phyloP scores from a whole-genome alignment of 139 green algal species.

The Zygnema circumcarinatum region DNA sequence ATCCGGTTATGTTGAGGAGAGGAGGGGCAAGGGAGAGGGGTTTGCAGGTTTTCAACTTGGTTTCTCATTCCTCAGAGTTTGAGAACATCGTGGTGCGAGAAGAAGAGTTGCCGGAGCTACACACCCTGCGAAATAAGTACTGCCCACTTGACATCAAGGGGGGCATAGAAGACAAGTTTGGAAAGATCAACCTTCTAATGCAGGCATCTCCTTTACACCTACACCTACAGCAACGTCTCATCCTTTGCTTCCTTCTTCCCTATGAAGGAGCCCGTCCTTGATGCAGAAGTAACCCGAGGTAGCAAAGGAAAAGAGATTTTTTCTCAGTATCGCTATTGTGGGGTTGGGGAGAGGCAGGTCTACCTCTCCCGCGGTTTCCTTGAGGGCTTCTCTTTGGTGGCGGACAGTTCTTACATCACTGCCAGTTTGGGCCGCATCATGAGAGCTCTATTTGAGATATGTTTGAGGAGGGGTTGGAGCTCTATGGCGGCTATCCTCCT shows the following conservation, averaged over 20 bases:
- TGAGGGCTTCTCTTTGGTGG: conserved; percentile 88
- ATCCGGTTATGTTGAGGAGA: no score
- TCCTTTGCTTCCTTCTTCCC: no score
- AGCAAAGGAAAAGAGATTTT: no score
- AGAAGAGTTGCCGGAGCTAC: conserved; percentile 94
- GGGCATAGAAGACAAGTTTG: conserved; percentile 82
- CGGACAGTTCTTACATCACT: conserved; percentile 92
- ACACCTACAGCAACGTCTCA: no score
- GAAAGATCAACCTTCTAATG: conserved; percentile 81
- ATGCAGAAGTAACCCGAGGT: no score
- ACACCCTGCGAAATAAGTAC: conserved; percentile 68
- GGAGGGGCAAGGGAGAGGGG: background rate
- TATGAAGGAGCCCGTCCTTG: no score
- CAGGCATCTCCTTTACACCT: conserved; percentile 29
- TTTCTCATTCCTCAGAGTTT: conserved; percentile 91
- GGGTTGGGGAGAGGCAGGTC: no score
- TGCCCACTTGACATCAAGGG: conserved; percentile 77
- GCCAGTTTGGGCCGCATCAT: conserved; percentile 87
- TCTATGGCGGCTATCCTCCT: conserved; percentile 63
- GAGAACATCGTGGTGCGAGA: conserved; percentile 91
- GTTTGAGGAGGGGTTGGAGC: conserved; percentile 77
- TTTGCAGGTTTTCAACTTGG: conserved; percentile 73
- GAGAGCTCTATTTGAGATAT: conserved; percentile 94
- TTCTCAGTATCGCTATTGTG: no score
- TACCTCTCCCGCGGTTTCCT: conserved; percentile 83